Base-by-base conservation (phyloP, 345 rosid genomes). In the Dipteronia sinensis region DNA sequence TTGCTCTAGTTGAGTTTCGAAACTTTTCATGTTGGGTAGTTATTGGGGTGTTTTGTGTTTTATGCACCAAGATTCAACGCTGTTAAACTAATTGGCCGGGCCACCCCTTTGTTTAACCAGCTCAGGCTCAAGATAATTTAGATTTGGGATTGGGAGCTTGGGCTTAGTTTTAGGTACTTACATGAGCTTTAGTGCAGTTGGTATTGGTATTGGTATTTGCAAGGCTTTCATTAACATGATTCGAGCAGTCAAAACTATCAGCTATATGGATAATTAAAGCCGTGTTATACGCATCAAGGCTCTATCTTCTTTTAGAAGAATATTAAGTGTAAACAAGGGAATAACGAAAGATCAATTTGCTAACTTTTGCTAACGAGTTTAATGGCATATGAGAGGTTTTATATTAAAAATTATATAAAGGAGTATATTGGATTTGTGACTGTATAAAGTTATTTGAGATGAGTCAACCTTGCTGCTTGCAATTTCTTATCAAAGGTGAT, bases 1-100 rank as follows among this genome's bases (percentile, higher is more conserved):
- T 15, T 73, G 76, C 67, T 73, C 46, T 49, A 70, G 62, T 17
- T 20, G 51, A 70, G 42, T 27, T 7, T 70, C 61, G 23, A 16
- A 58, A 59, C 67, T 25, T 0, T 20, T 40, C 61, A 34, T 72
- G 44, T 59, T 72, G 22, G 22, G 7, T 73, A 9, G 46, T 42
- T 42, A 42, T 42, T 42, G 46, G 46, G 46, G 46, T 9, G 46
- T 42, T 42, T 23, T n/a, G n/a, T 16, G 58, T 63, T 10, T 63
- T 13, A 23, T 73, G n/a, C 44, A 22, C 20, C 27, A 20, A 49
- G 63, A 74, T 49, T 47, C 9, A 42, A 19, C 8, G 15, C 25
- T 19, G 46, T n/a, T 51, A 75, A 49, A 4, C 59, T 11, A 12
- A 12, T 8, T 46, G 59, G 10, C 19, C 31, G 9, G 13, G 22